phyloP scores from a whole-genome alignment of 1,284 basidiomycete species.

The Cryptococcus sp. region DNA sequence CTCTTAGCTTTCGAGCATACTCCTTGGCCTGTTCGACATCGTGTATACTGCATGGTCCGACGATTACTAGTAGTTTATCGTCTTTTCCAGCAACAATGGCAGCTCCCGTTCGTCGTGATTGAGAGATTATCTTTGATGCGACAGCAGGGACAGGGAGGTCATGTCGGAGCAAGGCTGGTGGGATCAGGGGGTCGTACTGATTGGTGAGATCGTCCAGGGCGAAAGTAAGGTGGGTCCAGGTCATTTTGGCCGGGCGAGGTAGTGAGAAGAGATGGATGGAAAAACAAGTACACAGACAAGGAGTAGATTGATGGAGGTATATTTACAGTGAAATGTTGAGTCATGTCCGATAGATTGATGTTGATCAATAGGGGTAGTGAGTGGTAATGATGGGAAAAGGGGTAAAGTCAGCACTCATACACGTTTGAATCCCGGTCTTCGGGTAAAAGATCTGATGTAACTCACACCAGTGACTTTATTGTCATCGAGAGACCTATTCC shows the following conservation, averaged over 20 bases:
- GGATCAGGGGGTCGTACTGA: slow-evolving; percentile 90
- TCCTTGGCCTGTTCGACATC: slow-evolving; percentile 81
- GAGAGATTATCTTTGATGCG: slow-evolving; percentile 61
- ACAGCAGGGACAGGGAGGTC: slow-evolving; percentile 59
- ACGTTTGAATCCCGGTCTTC: not conserved
- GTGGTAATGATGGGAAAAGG: not conserved
- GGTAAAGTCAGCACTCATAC: not conserved
- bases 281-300: not conserved
- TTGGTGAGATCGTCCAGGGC: not conserved
- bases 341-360: no score
- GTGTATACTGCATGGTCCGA: slow-evolving; percentile 97
- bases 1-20: slow-evolving; percentile 74
- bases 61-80: slow-evolving; percentile 79
- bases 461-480: slow-evolving; percentile 43
- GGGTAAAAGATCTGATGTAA: slow-evolving; percentile 1
- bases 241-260: not conserved
- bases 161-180: slow-evolving; percentile 80
- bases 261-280: no score
- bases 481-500: slow-evolving; percentile 38
- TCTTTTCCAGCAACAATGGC: slow-evolving; percentile 76
- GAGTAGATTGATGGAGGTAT: not conserved
- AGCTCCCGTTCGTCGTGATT: slow-evolving; percentile 71
- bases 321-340: not conserved
- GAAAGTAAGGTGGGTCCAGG: not conserved
- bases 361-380: not conserved